Conservation (phyloP, 108 stramenopile genomes). For the Fragilariopsis cylindrus region DNA sequence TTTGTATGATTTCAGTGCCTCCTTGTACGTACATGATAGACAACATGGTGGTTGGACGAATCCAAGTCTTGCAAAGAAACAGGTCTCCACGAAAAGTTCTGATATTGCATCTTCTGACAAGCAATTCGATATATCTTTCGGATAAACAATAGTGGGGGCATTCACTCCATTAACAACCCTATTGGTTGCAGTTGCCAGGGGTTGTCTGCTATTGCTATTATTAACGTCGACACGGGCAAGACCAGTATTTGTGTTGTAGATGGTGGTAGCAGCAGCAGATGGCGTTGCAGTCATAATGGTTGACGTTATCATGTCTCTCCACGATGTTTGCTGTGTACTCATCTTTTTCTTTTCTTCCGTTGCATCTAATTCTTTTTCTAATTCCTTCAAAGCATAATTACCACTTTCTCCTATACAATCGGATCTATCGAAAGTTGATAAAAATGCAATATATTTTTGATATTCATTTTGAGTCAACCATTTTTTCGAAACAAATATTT, state of each 20-base stretch:
- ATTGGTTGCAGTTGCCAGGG: conserved; percentile 12
- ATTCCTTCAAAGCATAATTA: conserved; percentile 16
- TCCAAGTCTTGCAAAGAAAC: conserved; percentile 82
- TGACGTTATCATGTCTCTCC: conserved; percentile 5
- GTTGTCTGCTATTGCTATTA: background rate
- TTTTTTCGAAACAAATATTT: conserved; percentile 18
- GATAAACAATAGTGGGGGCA: conserved; percentile 6
- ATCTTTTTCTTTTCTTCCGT: conserved; percentile 27
- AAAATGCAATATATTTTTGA: conserved; percentile 28
- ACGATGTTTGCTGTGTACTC: background rate
- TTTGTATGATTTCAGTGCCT: conserved; percentile 19
- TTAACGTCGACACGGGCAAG: background rate
- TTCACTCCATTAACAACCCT: background rate
- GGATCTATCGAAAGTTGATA: conserved; percentile 1
- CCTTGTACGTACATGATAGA: conserved; percentile 60
- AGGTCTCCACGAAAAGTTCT: conserved; percentile 60
- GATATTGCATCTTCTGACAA: conserved; percentile 33
- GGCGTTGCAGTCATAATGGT: conserved; percentile 1
- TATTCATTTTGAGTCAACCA: conserved; percentile 35
- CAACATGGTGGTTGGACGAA: conserved; percentile 79
- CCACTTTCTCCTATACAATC: conserved; percentile 14
- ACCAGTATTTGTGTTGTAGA: background rate
- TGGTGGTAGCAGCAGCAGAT: background rate
- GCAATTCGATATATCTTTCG: conserved; percentile 7
- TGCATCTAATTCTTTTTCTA: conserved; percentile 26